Evolutionary conservation across 1,284 basidiomycete genomes (phyloP).

Genomic region (Cystobasidium sp.): DNA sequence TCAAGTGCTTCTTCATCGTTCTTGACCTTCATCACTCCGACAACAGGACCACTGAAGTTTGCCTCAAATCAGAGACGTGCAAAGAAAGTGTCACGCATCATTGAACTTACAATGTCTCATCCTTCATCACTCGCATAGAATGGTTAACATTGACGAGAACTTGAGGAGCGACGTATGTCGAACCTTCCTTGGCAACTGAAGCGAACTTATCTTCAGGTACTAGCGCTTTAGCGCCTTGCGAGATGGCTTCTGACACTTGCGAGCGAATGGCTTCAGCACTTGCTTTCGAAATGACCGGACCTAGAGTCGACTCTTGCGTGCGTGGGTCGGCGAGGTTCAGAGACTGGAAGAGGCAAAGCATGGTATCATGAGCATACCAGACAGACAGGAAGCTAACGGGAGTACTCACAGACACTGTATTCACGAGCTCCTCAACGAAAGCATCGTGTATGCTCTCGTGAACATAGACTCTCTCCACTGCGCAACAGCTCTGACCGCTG

Average conservation of each 20-base stretch:
- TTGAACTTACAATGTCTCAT: constrained; percentile 58
- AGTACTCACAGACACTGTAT: constrained; percentile 68
- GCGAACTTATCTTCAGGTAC: constrained; percentile 71
- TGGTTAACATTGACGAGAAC: constrained; percentile 87
- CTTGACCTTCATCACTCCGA: constrained; percentile 86
- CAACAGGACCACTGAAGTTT: constrained; percentile 68
- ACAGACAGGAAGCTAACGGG: neutral
- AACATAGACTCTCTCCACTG: constrained; percentile 89
- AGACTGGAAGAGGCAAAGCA: constrained; percentile 58
- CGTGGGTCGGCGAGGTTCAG: constrained; percentile 88
- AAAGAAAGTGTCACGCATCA: neutral
- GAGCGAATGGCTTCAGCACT: constrained; percentile 81
- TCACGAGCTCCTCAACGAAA: constrained; percentile 77
- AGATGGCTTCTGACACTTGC: constrained; percentile 80
- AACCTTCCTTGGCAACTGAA: constrained; percentile 70
- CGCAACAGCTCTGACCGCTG: constrained; percentile 90
- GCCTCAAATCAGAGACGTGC: neutral
- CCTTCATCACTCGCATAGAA: constrained; percentile 90
- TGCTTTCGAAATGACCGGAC: constrained; percentile 85
- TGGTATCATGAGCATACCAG: neutral
- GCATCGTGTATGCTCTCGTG: constrained; percentile 79
- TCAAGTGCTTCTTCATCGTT: constrained; percentile 81
- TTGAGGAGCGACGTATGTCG: constrained; percentile 84
- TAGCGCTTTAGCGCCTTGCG: constrained; percentile 74
- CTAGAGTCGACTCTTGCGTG: constrained; percentile 72